Evolutionary conservation across 176 grass and related monocot genomes (phyloP).

Genomic region (Aegilops umbellulata): DNA sequence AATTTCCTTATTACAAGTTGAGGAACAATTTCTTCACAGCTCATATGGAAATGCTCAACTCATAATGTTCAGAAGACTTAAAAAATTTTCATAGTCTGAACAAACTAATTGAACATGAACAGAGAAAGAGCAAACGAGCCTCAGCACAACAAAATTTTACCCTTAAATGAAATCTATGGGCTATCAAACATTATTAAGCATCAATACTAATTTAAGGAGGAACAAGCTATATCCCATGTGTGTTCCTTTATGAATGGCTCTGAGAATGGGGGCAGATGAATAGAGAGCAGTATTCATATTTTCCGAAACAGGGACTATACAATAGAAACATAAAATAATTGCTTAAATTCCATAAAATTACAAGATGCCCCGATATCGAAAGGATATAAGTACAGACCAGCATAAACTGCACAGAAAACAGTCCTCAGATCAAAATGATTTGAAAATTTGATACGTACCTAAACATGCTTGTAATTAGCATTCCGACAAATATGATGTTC

Average conservation of each 20-base stretch:
- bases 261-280: neutral
- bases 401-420: constrained; percentile 5
- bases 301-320: neutral
- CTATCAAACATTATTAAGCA: constrained; percentile 7
- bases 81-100: neutral
- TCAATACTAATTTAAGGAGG: neutral
- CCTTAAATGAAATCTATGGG: neutral
- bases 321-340: neutral
- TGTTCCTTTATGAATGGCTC: constrained; percentile 11
- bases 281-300: neutral
- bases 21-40: neutral
- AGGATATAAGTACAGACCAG: neutral
- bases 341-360: neutral
- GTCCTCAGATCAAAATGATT: neutral
- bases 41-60: neutral
- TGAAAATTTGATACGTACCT: constrained; percentile 55
- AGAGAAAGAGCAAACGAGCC: neutral
- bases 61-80: constrained; percentile 1
- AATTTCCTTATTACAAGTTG: constrained; percentile 13
- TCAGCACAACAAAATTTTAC: neutral
- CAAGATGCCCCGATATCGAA: neutral
- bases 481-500: constrained; percentile 96
- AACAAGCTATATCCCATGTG: neutral
- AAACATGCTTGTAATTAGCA: constrained; percentile 99
- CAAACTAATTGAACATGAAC: neutral